Conservation (phyloP, 140 eudicot genomes). For the Oenanthe javanica region DNA sequence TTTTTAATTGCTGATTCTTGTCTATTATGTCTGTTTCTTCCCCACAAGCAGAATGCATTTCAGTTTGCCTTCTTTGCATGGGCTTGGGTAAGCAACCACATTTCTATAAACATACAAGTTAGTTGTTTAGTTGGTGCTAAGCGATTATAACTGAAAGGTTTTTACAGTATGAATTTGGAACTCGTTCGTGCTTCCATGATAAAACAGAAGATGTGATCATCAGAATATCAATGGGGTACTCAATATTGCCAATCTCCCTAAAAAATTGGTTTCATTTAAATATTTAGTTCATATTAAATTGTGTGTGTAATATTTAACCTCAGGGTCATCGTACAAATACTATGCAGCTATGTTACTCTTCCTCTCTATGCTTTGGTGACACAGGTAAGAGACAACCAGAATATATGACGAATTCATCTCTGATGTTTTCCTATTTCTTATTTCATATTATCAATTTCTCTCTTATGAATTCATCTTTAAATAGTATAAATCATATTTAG, state of each 20-base stretch:
- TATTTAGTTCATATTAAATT: neutral
- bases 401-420: neutral
- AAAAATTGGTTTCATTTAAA: neutral
- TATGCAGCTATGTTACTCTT: conserved; percentile 51
- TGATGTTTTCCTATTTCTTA: too few relatives aligned
- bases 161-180: conserved; percentile 38
- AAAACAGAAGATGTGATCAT: conserved; percentile 31
- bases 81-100: conserved; percentile 33
- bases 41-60: conserved; percentile 47
- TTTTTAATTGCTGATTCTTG: conserved; percentile 9
- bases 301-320: neutral
- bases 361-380: conserved; percentile 63
- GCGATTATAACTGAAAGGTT: neutral
- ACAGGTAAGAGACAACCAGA: conserved; percentile 20
- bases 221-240: conserved; percentile 43
- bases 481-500: too few relatives aligned
- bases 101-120: too few relatives aligned
- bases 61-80: conserved; percentile 58
- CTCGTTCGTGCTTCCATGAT: conserved; percentile 47
- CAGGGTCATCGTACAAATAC: conserved; percentile 38
- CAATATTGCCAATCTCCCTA: neutral
- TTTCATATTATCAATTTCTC: too few relatives aligned
- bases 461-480: too few relatives aligned
- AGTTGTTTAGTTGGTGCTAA: neutral
- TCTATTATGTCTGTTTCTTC: neutral